These are phyloP conservation scores for Exophiala sp. DNA, from an alignment of 2,329 filamentous ascomycete species.

Conservation along the genomic window DNA sequence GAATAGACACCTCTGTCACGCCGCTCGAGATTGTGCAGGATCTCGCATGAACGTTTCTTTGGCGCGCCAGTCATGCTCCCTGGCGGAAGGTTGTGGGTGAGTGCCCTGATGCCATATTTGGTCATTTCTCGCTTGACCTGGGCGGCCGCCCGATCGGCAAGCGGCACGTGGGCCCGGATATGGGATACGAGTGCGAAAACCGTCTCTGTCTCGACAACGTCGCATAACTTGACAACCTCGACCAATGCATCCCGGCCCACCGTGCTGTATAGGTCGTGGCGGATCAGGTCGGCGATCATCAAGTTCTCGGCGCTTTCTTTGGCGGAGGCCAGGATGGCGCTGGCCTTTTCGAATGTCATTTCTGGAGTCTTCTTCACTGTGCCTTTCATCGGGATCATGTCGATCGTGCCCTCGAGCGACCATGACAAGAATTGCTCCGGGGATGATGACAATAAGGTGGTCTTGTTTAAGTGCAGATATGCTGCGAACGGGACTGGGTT, in stretches of 20 bases:
- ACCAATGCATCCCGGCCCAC: slow-evolving; percentile 42
- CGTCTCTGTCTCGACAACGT: slow-evolving; percentile 83
- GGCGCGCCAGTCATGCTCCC: slow-evolving; percentile 96
- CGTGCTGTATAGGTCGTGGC: slow-evolving; percentile 69
- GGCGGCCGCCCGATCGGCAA: background rate
- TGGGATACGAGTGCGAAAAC: slow-evolving; percentile 90
- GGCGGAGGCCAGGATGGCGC: slow-evolving; percentile 64
- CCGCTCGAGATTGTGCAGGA: slow-evolving; percentile 64
- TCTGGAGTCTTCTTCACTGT: slow-evolving; percentile 73
- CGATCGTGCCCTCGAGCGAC: slow-evolving; percentile 47
- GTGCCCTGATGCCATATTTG: slow-evolving; percentile 41
- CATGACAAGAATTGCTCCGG: slow-evolving; percentile 83
- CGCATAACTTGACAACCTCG: slow-evolving; percentile 68
- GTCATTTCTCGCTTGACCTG: slow-evolving; percentile 31
- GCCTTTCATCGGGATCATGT: slow-evolving; percentile 91
- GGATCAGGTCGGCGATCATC: slow-evolving; percentile 96
- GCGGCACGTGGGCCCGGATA: slow-evolving; percentile 57
- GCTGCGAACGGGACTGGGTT: slow-evolving; percentile 84
- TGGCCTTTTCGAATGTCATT: slow-evolving; percentile 66
- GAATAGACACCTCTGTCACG: slow-evolving; percentile 69
- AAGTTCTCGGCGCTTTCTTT: slow-evolving; percentile 95
- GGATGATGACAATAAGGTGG: slow-evolving; percentile 73
- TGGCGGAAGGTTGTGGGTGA: slow-evolving; percentile 72
- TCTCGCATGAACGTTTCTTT: slow-evolving; percentile 85
- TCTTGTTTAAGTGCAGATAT: slow-evolving; percentile 63